Base-by-base conservation (phyloP, 2,329 filamentous ascomycete species). In the Fusarium nurragi region DNA sequence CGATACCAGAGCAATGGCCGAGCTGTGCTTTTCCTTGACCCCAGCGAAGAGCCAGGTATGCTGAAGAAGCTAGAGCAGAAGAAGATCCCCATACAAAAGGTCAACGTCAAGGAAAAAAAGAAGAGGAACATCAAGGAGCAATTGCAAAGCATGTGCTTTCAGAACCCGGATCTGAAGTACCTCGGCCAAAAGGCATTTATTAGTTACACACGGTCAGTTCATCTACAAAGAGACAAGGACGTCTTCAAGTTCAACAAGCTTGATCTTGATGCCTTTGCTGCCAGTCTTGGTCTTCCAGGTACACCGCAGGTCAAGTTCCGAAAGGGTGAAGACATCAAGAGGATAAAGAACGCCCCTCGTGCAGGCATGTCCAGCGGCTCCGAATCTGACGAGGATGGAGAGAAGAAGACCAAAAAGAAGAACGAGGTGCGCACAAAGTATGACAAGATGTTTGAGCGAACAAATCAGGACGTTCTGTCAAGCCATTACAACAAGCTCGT, bases 391-490 rank as follows among this genome's bases (percentile, higher is more conserved):
- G 79, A 77, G 46, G 87, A 86, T 52, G 80, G 75, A 30, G 83
- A 84, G 71, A 80, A 80, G 55, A 80, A 81, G 67, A 79, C 81
- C 60, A 88, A 86, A 75, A 88, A 89, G 78, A 89, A 91, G 79
- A 82, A 84, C 12, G 86, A 88, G 70, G 92, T 97, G 18, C 87
- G 93, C 62, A 99, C 96, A 28, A 98, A 97, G 77, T 96, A 97
- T 76, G 93, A 99, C 77, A 90, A 93, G 70, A 98, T 99, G 95
- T 97, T 98, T 77, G 94, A 97, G 81, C 86, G 95, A 60, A 91
- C 90, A 70, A 99, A 99, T 78, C 94, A 98, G 78, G 94, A 97
- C 74, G 91, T 99, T 28, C 79, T 99, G 65, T 94, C 94, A n/a
- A 88, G 90, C 54, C 95, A 99, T 78, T 98, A 97, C 81, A 87